Evolutionary conservation across 192 early-diverging fungal genomes (phyloP).

Genomic region (Linderina pennispora): DNA sequence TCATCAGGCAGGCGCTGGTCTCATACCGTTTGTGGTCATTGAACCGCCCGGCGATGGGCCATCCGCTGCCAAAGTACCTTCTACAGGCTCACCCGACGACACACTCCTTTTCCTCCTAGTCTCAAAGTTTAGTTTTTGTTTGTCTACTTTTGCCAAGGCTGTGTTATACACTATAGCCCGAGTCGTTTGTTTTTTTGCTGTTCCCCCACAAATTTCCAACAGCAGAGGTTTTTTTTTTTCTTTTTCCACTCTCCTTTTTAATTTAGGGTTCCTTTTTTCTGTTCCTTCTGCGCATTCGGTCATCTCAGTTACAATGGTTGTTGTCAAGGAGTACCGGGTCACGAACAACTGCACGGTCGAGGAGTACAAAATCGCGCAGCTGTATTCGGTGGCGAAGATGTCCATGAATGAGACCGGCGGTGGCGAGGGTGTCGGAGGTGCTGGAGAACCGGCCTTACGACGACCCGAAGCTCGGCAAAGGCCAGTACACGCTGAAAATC

Average conservation of each 20-base stretch:
- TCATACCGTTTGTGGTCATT: no score
- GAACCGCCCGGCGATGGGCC: no score
- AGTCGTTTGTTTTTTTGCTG: not conserved
- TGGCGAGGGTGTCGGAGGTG: constrained; percentile 77
- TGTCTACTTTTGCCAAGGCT: no score
- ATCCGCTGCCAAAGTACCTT: no score
- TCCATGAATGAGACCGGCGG: constrained; percentile 72
- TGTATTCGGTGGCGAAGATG: constrained; percentile 69
- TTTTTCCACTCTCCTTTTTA: not conserved
- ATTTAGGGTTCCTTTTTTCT: constrained; percentile 2
- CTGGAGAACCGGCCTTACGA: constrained; percentile 73
- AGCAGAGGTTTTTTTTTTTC: not conserved
- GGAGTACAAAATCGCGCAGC: constrained; percentile 72
- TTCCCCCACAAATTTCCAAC: constrained; percentile 1
- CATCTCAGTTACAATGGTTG: constrained; percentile 38
- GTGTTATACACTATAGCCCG: no score
- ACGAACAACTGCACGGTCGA: constrained; percentile 68
- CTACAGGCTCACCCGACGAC: no score
- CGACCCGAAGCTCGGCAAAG: constrained; percentile 61
- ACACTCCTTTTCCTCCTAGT: no score
- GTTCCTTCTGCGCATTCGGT: not conserved
- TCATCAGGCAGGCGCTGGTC: no score
- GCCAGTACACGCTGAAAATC: constrained; percentile 79
- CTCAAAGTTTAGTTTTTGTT: no score
- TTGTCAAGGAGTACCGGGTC: constrained; percentile 72